phyloP scores from a whole-genome alignment of 306 rosid genomes.

The Vachellia collinsii region DNA sequence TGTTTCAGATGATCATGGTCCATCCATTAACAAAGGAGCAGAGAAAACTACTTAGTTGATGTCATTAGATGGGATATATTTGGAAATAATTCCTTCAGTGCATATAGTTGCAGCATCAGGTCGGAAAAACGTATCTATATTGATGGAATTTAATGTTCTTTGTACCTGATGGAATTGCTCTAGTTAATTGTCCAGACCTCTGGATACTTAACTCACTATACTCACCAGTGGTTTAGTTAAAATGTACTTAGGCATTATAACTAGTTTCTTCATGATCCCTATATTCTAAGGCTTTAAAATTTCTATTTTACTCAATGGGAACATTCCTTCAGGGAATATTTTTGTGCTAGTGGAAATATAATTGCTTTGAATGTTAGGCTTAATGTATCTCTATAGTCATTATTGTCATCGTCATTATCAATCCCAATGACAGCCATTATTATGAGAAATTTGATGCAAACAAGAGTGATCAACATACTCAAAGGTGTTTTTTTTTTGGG shows the following conservation, averaged over 20 bases:
- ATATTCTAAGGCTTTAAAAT: not conserved
- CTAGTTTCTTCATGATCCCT: not conserved
- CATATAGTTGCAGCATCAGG: constrained; percentile 41
- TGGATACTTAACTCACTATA: not conserved
- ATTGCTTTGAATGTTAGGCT: no score
- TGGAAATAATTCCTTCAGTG: constrained; percentile 29
- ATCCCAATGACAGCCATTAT: no score
- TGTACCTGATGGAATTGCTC: not conserved
- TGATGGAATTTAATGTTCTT: constrained; percentile 32
- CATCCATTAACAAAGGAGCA: not conserved
- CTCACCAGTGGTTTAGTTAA: not conserved
- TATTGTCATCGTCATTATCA: not conserved
- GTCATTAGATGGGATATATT: constrained; percentile 35
- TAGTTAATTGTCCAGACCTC: not conserved
- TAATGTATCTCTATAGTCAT: not conserved
- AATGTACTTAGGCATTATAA: not conserved
- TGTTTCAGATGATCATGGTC: constrained; percentile 25
- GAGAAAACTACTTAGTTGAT: constrained; percentile 36
- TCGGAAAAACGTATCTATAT: constrained; percentile 18
- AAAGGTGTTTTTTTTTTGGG: no score
- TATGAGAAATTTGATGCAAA: no score
- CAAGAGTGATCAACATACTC: no score
- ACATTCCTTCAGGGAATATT: not conserved
- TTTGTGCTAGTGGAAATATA: not conserved
- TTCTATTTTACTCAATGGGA: not conserved